Conservation (phyloP, 2,329 filamentous ascomycete genomes). For the Pezicula rhizophila region DNA sequence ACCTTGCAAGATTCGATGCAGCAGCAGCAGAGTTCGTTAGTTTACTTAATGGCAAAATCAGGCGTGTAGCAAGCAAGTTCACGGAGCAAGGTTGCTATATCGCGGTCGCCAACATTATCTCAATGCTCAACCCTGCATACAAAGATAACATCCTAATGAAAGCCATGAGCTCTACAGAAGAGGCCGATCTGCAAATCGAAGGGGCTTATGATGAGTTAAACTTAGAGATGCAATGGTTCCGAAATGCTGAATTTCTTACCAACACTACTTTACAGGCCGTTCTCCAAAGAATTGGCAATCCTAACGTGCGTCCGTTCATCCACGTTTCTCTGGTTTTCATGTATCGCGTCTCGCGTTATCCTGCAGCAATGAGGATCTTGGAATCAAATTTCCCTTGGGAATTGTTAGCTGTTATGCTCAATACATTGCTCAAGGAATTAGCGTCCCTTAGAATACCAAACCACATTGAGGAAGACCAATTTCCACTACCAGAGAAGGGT, state of each 20-base stretch:
- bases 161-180: constrained; percentile 7
- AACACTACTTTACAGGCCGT: constrained; percentile 17
- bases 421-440: constrained; percentile 12
- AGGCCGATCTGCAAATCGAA: constrained; percentile 10
- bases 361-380: constrained; percentile 15
- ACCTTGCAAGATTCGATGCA: constrained; percentile 38
- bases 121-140: constrained; percentile 23
- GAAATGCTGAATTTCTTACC: constrained; percentile 15
- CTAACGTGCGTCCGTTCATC: constrained; percentile 23
- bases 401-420: constrained; percentile 16
- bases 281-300: constrained; percentile 20
- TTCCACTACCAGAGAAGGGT: constrained; percentile 20
- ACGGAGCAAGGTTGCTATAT: constrained; percentile 49
- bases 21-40: constrained; percentile 44
- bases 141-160: constrained; percentile 24
- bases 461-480: constrained; percentile 12
- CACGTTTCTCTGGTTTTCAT: constrained; percentile 24
- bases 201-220: background rate
- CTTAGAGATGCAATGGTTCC: constrained; percentile 7
- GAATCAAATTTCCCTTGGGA: constrained; percentile 20
- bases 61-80: constrained; percentile 35
- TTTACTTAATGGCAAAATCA: constrained; percentile 52
- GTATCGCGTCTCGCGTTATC: constrained; percentile 13
- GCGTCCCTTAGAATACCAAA: constrained; percentile 2
- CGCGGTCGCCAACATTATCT: constrained; percentile 39